Conservation (phyloP, 2,329 filamentous ascomycete species). For the Pyricularia sp. region DNA sequence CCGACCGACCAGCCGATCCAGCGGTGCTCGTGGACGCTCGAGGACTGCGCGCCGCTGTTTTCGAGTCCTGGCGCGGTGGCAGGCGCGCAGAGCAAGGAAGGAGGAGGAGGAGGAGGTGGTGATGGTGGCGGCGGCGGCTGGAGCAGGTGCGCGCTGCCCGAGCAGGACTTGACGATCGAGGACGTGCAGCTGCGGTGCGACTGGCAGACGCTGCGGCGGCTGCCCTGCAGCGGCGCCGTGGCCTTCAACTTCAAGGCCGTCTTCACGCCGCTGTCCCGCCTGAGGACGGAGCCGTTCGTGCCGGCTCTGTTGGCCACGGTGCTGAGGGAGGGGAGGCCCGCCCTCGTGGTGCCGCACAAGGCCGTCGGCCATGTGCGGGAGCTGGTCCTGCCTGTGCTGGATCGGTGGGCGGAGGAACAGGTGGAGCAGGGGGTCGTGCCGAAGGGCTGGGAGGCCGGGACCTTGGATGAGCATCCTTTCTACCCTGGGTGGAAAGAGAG, state of each 20-base stretch:
- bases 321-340: conserved; percentile 43
- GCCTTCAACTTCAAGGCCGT: conserved; percentile 84
- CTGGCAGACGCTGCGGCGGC: conserved; percentile 72
- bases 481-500: conserved; percentile 66
- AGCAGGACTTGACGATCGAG: conserved; percentile 29
- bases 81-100: conserved; percentile 11
- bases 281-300: conserved; percentile 59
- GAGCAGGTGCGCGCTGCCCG: conserved; percentile 41
- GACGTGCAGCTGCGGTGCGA: conserved; percentile 64
- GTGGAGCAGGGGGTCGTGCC: conserved; percentile 24
- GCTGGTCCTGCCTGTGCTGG: conserved; percentile 51
- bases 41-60: conserved; percentile 62
- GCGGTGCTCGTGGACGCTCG: conserved; percentile 72
- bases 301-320: conserved; percentile 57
- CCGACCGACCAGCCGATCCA: conserved; percentile 64
- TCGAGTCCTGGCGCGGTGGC: conserved; percentile 52
- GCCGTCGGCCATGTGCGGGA: conserved; percentile 70
- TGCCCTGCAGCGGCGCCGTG: conserved; percentile 62
- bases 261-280: conserved; percentile 60
- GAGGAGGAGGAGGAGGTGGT: conserved; percentile 21
- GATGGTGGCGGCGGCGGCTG: conserved; percentile 10
- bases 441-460: conserved; percentile 51
- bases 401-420: conserved; percentile 54
- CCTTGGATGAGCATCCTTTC: conserved; percentile 62
- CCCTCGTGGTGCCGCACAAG: conserved; percentile 46